Conservation (phyloP, 768 basidiomycete species). For the Psilocybe azurescens region DNA sequence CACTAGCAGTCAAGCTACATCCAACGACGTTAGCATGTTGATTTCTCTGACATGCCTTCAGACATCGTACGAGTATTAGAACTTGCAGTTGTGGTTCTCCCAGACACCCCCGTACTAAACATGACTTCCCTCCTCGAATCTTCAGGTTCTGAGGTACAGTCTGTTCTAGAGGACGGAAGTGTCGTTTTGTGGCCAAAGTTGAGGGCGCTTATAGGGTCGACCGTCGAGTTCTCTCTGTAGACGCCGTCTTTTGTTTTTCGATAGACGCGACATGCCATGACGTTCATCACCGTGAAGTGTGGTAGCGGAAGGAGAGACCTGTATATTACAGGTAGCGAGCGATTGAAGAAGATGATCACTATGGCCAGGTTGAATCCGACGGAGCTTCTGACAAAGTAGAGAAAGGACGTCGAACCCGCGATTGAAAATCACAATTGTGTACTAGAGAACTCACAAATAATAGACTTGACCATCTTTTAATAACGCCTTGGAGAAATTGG, state of each 20-base stretch:
- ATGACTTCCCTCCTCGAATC: neutral
- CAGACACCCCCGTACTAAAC: neutral
- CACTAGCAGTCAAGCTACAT: too few relatives aligned
- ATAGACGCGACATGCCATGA: conserved; percentile 24
- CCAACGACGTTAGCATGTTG: too few relatives aligned
- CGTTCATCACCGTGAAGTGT: conserved; percentile 21
- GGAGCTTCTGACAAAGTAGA: conserved; percentile 8
- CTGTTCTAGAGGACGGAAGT: neutral
- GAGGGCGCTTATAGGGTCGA: neutral
- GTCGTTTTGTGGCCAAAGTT: neutral
- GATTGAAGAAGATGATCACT: conserved; percentile 12
- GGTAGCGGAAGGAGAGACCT: conserved; percentile 13
- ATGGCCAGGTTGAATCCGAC: conserved; percentile 3
- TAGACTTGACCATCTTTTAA: conserved; percentile 37
- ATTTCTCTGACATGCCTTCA: neutral
- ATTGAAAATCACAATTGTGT: too few relatives aligned
- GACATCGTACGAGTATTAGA: neutral
- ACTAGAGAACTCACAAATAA: conserved; percentile 33
- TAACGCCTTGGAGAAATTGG: conserved; percentile 28
- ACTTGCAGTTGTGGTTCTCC: neutral
- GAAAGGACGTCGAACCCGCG: neutral
- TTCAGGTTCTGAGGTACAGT: neutral
- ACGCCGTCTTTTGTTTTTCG: conserved; percentile 17
- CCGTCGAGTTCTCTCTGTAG: conserved; percentile 12
- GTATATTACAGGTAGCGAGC: conserved; percentile 16